Conservation (phyloP, 2,329 filamentous ascomycete species). For the Tolypocladium endophyticum region DNA sequence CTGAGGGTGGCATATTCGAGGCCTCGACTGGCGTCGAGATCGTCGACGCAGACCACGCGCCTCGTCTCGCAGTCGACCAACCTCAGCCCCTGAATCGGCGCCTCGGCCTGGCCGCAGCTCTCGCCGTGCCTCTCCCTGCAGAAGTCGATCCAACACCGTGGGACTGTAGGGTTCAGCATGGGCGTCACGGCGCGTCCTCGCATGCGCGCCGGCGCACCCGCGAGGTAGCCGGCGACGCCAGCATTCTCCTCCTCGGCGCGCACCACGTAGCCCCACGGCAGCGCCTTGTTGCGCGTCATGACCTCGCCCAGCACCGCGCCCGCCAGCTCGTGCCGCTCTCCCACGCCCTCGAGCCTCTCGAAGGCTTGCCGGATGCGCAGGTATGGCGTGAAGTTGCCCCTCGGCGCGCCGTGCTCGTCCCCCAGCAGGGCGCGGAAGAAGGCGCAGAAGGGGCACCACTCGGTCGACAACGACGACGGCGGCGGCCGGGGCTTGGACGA, state of each 20-base stretch:
- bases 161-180: conserved; percentile 17
- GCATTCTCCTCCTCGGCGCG: conserved; percentile 12
- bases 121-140: conserved; percentile 19
- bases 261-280: conserved; percentile 26
- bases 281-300: conserved; percentile 21
- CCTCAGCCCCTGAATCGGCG: conserved; percentile 16
- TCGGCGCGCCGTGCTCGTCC: conserved; percentile 9
- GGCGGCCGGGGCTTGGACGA: not conserved
- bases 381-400: conserved; percentile 25
- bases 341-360: conserved; percentile 21
- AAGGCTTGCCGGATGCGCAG: conserved; percentile 26
- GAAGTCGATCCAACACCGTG: conserved; percentile 22
- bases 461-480: not conserved
- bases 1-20: conserved; percentile 24
- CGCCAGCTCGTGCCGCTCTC: conserved; percentile 25
- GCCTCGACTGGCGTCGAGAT: conserved; percentile 10
- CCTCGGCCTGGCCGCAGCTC: conserved; percentile 10
- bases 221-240: conserved; percentile 11
- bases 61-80: conserved; percentile 21
- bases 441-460: conserved; percentile 12
- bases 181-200: conserved; percentile 20
- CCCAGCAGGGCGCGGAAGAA: conserved; percentile 26
- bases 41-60: conserved; percentile 17
- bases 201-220: conserved; percentile 10
- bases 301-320: conserved; percentile 24